phyloP scores from a whole-genome alignment of 352 stramenopile genomes.

The Pythium folliculosum region DNA sequence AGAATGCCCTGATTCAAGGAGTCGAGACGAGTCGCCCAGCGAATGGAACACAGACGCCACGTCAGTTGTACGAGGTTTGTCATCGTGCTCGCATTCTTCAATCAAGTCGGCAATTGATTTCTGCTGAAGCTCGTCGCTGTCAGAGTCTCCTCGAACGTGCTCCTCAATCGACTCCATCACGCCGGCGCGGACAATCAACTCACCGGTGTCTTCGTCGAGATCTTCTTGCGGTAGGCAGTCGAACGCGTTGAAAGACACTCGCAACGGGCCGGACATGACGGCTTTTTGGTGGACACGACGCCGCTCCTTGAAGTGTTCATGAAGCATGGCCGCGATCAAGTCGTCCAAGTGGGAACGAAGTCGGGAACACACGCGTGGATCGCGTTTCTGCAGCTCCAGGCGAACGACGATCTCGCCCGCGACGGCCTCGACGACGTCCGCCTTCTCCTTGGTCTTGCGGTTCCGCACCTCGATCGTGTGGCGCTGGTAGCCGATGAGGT shows the following conservation, averaged over 20 bases:
- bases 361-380: slow-evolving; percentile 25
- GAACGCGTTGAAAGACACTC: slow-evolving; percentile 61
- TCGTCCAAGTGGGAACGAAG: slow-evolving; percentile 54
- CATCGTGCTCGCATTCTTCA: slow-evolving; percentile 40
- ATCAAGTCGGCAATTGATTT: slow-evolving; percentile 41
- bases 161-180: slow-evolving; percentile 27
- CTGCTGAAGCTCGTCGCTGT: slow-evolving; percentile 15
- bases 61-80: slow-evolving; percentile 3
- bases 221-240: slow-evolving; percentile 58
- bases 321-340: slow-evolving; percentile 55
- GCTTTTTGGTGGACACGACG: slow-evolving; percentile 30
- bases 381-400: slow-evolving; percentile 37
- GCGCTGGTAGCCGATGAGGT: slow-evolving; percentile 62
- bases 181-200: slow-evolving; percentile 48
- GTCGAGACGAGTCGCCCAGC: not conserved
- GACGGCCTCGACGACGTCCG: slow-evolving; percentile 68
- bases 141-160: slow-evolving; percentile 13
- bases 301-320: slow-evolving; percentile 57
- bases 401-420: slow-evolving; percentile 66
- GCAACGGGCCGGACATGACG: slow-evolving; percentile 37
- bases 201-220: slow-evolving; percentile 57
- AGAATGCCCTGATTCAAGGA: not conserved
- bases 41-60: slow-evolving; percentile 13
- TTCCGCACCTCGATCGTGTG: slow-evolving; percentile 14
- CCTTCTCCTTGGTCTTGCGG: slow-evolving; percentile 59